phyloP scores from a whole-genome alignment of 768 basidiomycete species.

The Amanita pseudoporphyria region DNA sequence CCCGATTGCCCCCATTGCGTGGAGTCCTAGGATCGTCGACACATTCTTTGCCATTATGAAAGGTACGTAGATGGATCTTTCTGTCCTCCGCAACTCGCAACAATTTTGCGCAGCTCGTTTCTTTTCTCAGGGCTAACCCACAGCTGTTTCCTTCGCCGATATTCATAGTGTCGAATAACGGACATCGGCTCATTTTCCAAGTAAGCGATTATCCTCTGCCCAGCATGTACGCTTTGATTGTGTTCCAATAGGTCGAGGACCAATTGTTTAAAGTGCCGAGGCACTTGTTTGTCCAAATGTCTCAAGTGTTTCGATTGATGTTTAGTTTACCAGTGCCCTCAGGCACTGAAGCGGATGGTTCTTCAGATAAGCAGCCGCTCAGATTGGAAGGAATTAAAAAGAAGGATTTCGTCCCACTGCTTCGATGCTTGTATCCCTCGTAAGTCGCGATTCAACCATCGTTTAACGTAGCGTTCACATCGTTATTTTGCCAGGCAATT shows the following conservation, averaged over 20 bases:
- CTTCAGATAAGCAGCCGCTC: conserved; percentile 17
- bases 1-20: too few relatives aligned
- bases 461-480: not conserved
- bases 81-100: too few relatives aligned
- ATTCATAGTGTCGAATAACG: too few relatives aligned
- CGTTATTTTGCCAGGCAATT: not conserved
- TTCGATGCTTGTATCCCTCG: conserved; percentile 19
- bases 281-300: conserved; percentile 14
- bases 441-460: conserved; percentile 8
- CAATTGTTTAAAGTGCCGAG: conserved; percentile 20
- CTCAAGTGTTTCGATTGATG: conserved; percentile 17
- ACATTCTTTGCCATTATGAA: too few relatives aligned
- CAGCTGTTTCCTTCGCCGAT: too few relatives aligned
- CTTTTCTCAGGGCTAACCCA: too few relatives aligned
- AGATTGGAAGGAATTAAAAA: conserved; percentile 14
- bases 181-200: too few relatives aligned
- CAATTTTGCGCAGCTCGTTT: too few relatives aligned
- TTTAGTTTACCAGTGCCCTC: conserved; percentile 15
- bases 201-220: not conserved
- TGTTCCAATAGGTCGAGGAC: conserved; percentile 17
- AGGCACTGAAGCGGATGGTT: conserved; percentile 11
- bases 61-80: too few relatives aligned
- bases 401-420: conserved; percentile 16
- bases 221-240: not conserved
- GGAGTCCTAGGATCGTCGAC: too few relatives aligned